These are phyloP conservation scores for Apiospora phragmitis DNA, from an alignment of 2,329 filamentous ascomycete species.

Conservation along the genomic window DNA sequence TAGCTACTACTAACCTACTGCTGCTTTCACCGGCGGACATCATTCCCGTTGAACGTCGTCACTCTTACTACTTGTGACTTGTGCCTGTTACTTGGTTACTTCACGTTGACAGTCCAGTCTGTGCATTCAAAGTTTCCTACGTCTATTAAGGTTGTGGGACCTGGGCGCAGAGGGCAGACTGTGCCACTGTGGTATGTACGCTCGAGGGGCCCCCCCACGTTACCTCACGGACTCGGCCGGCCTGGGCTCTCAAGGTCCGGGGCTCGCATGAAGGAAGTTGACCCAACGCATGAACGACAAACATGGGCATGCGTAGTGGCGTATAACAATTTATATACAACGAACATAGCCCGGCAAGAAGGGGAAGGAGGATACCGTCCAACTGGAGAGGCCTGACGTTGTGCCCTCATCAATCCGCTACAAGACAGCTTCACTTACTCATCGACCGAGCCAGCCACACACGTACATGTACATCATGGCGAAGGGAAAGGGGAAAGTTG, in stretches of 20 bases:
- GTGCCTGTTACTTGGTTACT: background rate
- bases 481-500: background rate
- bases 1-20: background rate
- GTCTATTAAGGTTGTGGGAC: constrained; percentile 1
- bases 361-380: background rate
- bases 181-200: background rate
- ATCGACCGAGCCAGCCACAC: too few species aligned
- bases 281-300: background rate
- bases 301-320: background rate
- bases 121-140: background rate
- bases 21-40: background rate
- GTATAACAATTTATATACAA: background rate
- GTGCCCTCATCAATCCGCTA: background rate
- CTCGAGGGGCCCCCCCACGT: background rate
- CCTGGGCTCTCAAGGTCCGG: background rate
- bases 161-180: background rate
- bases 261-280: background rate
- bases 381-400: background rate
- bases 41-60: background rate
- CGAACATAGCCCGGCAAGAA: background rate
- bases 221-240: background rate
- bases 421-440: background rate
- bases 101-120: background rate
- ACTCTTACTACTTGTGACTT: background rate
- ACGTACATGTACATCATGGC: too few species aligned